A percentile compares a stretch with the other conserved stretches of the same genome.
These are phyloP conservation scores for Poa annua DNA, from an alignment of 176 grass and related monocot species.

Conservation along the genomic window DNA sequence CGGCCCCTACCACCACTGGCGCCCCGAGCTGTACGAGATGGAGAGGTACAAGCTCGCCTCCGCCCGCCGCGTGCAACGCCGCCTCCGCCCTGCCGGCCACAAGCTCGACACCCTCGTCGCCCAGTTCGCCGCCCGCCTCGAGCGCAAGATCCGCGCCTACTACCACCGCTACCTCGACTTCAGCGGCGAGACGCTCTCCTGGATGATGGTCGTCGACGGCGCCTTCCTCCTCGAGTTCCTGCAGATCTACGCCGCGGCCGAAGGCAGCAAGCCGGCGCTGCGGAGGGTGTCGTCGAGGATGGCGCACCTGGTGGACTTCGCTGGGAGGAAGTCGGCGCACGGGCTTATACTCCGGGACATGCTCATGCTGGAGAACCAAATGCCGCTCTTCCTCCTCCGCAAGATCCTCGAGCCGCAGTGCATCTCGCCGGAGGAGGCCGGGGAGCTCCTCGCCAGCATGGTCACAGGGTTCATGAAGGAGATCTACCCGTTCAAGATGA, in stretches of 20 bases:
- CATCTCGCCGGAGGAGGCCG: slow-evolving; percentile 44
- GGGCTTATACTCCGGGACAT: slow-evolving; percentile 67
- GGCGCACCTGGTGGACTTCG: slow-evolving; percentile 76
- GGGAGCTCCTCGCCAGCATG: slow-evolving; percentile 54
- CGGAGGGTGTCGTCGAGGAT: slow-evolving; percentile 65
- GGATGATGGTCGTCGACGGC: slow-evolving; percentile 89
- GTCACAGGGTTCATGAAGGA: slow-evolving; percentile 68
- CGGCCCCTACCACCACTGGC: slow-evolving; percentile 86
- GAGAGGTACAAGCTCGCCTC: slow-evolving; percentile 85
- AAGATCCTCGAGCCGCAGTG: slow-evolving; percentile 67
- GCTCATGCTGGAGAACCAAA: slow-evolving; percentile 93
- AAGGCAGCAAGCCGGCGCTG: not conserved
- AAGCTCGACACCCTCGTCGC: slow-evolving; percentile 60
- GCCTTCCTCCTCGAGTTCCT: slow-evolving; percentile 91
- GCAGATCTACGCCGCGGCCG: slow-evolving; percentile 51
- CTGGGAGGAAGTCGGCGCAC: slow-evolving; percentile 71
- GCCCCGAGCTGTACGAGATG: slow-evolving; percentile 83
- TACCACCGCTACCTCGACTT: slow-evolving; percentile 91
- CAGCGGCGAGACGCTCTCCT: slow-evolving; percentile 77
- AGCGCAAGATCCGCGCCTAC: slow-evolving; percentile 68
- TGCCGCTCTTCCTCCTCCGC: slow-evolving; percentile 70
- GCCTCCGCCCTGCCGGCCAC: slow-evolving; percentile 34
- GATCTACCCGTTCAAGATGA: slow-evolving; percentile 77
- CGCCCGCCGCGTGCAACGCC: slow-evolving; percentile 66
- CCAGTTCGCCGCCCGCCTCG: slow-evolving; percentile 52